phyloP scores from a whole-genome alignment of 2,329 filamentous ascomycete genomes.

The Pseudopyricularia javanii region DNA sequence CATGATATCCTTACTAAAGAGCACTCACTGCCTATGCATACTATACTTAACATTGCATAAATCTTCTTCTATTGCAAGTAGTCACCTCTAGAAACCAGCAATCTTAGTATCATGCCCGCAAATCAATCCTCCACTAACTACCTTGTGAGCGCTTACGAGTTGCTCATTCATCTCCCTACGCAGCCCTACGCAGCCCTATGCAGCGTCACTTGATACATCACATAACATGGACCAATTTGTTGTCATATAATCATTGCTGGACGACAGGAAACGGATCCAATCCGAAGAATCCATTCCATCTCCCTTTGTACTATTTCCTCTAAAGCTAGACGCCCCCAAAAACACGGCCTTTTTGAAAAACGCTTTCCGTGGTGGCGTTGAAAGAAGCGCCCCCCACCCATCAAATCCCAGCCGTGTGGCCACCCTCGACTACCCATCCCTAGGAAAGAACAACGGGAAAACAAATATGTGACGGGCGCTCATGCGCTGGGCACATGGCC shows the following conservation, averaged over 20 bases:
- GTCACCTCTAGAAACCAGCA: no score
- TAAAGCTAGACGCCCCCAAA: neutral
- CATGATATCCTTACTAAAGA: no score
- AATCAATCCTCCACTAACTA: no score
- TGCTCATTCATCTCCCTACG: no score
- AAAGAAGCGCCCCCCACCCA: neutral
- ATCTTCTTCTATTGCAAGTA: no score
- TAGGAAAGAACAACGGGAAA: neutral
- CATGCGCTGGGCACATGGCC: neutral
- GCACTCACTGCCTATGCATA: no score
- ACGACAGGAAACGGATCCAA: neutral
- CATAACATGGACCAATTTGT: neutral
- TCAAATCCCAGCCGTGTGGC: neutral
- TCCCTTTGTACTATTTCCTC: neutral
- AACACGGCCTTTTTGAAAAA: neutral
- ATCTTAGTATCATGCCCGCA: no score
- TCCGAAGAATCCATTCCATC: neutral
- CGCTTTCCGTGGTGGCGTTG: no score
- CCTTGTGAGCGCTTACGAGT: no score
- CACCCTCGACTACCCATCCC: neutral
- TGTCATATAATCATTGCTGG: neutral
- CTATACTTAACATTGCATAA: no score
- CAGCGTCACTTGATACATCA: neutral
- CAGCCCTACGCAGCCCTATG: no score
- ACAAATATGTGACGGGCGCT: neutral